Base-by-base conservation (phyloP, 129 eudicot species). In the Cynara cardunculus region DNA sequence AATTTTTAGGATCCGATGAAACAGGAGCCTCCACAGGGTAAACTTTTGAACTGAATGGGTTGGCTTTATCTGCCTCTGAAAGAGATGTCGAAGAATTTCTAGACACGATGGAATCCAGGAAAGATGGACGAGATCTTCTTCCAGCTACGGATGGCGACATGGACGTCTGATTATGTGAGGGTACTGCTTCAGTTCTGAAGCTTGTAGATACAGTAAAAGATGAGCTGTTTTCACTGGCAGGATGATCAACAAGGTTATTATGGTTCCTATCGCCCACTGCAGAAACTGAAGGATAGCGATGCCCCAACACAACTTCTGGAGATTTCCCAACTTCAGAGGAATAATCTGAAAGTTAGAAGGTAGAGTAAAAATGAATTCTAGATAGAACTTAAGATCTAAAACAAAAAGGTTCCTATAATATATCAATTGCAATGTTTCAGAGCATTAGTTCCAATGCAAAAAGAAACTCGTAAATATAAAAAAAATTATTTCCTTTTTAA, bases 91-190 rank as follows among this genome's bases (percentile, higher is more conserved):
- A 80, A 27, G 73, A 89, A 72, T 26, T 92, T 71, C 85, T 79
- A 34, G 91, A 76, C 74, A 81, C 87, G 62, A 96, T 86, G 25
- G 94, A 82, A 88, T 96, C 98, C 56, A 96, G 91, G 82, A 96
- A 96, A 71, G 98, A 92, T 64, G 96, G 97, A 73, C 99, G 98
- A 32, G 95, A 85, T 89, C 93, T 85, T 86, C 88, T 79, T 46
- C 80, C 91, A 88, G 82, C 79, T 26, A 87, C 71, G 34, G 85
- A 81, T 72, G 91, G 75, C 66, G 87, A 85, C 75, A 62, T 65
- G 39, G 79, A 82, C 21, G 66, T 86, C 28, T 81, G 84, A 85
- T 82, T 87, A 75, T 83, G 71, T 11, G 88, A 69, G 71, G 78
- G 87, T 67, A 25, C 69, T 25, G 84, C 69, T 41, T 75, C 94